These are phyloP conservation scores for Malus hybrid DNA, from an alignment of 331 rosid species.

Conservation along the genomic window DNA sequence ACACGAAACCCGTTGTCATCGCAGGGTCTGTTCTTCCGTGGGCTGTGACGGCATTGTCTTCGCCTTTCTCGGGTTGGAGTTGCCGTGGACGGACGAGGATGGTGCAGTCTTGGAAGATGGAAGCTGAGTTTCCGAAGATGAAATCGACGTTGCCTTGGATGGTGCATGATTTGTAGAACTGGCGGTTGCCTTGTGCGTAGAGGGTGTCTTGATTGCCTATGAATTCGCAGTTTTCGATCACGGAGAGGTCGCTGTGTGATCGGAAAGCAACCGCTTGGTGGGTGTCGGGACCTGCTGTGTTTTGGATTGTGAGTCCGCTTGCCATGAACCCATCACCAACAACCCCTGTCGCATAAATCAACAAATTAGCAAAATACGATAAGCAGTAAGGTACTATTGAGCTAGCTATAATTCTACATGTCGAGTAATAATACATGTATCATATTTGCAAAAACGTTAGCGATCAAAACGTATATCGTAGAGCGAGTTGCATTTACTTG, in stretches of 20 bases:
- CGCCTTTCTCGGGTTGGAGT: constrained; percentile 56
- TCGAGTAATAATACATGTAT: too few relatives aligned
- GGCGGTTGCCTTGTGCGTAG: constrained; percentile 76
- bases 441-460: too few relatives aligned
- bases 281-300: constrained; percentile 83
- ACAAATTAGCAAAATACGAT: too few relatives aligned
- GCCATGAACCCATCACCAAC: constrained; percentile 98
- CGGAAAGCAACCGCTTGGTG: constrained; percentile 96
- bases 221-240: constrained; percentile 66
- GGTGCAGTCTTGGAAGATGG: constrained; percentile 66
- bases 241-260: constrained; percentile 66
- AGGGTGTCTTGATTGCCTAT: constrained; percentile 88
- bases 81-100: constrained; percentile 64
- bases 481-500: too few relatives aligned
- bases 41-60: constrained; percentile 68
- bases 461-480: too few relatives aligned
- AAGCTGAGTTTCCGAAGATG: constrained; percentile 82
- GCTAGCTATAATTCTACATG: too few relatives aligned
- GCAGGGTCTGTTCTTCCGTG: constrained; percentile 92
- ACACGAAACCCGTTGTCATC: constrained; percentile 72
- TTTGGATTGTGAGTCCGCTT: constrained; percentile 53
- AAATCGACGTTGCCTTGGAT: constrained; percentile 83
- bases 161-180: constrained; percentile 68
- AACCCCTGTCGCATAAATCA: constrained; percentile 33
- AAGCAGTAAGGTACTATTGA: too few relatives aligned